A percentile compares a stretch with the other conserved stretches of the same genome.
These are phyloP conservation scores for Pyrenula aspistea DNA, from an alignment of 495 filamentous ascomycete genomes.

Conservation along the genomic window DNA sequence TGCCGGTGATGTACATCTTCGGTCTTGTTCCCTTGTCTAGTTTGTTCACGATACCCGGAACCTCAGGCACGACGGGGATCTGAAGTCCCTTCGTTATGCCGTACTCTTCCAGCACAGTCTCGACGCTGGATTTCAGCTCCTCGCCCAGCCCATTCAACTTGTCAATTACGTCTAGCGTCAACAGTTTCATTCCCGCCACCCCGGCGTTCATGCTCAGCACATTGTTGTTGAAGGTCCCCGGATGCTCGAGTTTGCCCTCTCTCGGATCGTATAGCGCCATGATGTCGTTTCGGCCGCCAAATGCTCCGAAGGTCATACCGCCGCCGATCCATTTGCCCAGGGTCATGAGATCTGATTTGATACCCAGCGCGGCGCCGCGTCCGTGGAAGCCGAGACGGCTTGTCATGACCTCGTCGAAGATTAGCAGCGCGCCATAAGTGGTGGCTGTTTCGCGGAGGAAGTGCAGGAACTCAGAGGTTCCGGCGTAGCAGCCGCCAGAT, in stretches of 20 bases:
- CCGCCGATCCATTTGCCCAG: constrained; percentile 55
- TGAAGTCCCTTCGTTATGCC: not conserved
- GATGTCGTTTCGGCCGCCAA: constrained; percentile 43
- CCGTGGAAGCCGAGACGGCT: constrained; percentile 38
- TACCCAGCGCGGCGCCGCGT: constrained; percentile 21
- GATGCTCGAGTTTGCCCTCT: constrained; percentile 24
- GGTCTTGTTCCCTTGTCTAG: not conserved
- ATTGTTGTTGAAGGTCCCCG: constrained; percentile 62
- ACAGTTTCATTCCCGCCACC: constrained; percentile 21
- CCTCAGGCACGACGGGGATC: not conserved
- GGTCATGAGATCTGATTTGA: constrained; percentile 46
- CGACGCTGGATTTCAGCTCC: constrained; percentile 9
- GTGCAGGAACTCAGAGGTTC: constrained; percentile 29
- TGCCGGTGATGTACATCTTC: constrained; percentile 11
- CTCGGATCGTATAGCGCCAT: constrained; percentile 39
- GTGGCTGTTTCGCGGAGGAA: constrained; percentile 19
- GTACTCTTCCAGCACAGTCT: constrained; percentile 3
- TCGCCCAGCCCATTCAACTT: constrained; percentile 17
- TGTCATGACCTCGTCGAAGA: constrained; percentile 58
- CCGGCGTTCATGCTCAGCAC: constrained; percentile 46
- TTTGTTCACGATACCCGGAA: not conserved
- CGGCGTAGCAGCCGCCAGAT: constrained; percentile 37
- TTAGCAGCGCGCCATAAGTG: constrained; percentile 34
- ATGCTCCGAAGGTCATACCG: constrained; percentile 49
- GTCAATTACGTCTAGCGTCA: constrained; percentile 12